Conservation (phyloP, 768 basidiomycete species). For the Tephrocybe sp. region DNA sequence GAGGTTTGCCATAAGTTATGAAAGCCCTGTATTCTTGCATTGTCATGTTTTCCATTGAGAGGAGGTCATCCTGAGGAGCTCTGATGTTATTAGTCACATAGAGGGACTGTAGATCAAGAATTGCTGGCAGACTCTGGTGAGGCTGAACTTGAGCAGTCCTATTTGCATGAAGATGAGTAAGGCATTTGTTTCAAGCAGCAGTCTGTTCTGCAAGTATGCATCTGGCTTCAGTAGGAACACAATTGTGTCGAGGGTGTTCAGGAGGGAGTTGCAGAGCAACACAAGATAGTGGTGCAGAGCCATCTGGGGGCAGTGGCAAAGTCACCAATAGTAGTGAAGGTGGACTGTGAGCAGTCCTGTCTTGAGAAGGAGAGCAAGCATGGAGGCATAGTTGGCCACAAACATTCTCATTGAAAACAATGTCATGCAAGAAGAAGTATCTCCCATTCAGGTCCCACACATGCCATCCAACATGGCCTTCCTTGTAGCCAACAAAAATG, state of each 20-base stretch:
- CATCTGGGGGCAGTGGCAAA: too few relatives aligned
- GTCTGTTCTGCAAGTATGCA: neutral
- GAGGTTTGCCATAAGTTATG: neutral
- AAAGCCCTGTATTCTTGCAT: neutral
- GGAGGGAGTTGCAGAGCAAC: too few relatives aligned
- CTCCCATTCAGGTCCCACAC: neutral
- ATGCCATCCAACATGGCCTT: neutral
- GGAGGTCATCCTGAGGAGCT: neutral
- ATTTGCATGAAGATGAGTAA: neutral
- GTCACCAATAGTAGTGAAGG: neutral
- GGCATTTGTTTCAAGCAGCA: neutral
- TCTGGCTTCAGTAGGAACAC: neutral
- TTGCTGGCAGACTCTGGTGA: neutral
- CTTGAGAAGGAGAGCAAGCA: too few relatives aligned
- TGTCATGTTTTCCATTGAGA: neutral
- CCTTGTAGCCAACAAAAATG: slow-evolving; percentile 21
- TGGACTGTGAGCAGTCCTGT: neutral
- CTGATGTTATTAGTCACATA: neutral
- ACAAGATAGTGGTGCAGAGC: neutral
- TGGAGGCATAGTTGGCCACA: neutral
- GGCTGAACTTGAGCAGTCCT: neutral
- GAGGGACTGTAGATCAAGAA: neutral
- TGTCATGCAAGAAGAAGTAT: neutral
- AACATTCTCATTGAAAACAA: neutral
- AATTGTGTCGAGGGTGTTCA: too few relatives aligned